Base-by-base conservation (phyloP, 768 basidiomycete species). In the Mycena polygramma region DNA sequence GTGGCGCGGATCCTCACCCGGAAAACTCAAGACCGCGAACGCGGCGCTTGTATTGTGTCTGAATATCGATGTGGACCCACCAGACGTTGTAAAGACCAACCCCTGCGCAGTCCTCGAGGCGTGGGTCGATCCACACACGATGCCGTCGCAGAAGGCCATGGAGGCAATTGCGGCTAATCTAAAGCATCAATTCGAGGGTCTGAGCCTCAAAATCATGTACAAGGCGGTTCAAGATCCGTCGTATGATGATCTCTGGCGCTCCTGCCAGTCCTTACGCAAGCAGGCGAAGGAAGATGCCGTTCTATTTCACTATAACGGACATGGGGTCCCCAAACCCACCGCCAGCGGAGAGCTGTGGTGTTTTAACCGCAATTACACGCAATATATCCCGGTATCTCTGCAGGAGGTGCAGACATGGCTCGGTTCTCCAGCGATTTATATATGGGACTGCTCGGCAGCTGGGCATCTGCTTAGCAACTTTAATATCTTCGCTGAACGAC, bases 401-500 rank as follows among this genome's bases (percentile, higher is more conserved):
- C 92, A 92, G 79, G 98, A 99, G 75, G 86, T 99, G 19, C 97
- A 99, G 78, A 89, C 85, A 22, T 98, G 96, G 95, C 83, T 99
- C 6, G 96, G 95, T 8, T 94, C 95, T 1, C 98, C 98, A 1
- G 95, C 94, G 37, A 95, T 99, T 36, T 99, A 97, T 79, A 95
- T 99, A 63, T 99, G 98, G 98, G 98, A 99, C 78, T 98, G 97
- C 79, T 97, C 96, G 2, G 94, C 95, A n/a, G 97, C 98, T 2
- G 98, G 98, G 1, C 90, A 98, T 80, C 90, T 99, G 51, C 83
- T 99, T 37, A 87, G 89, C 62, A 99, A 98, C 81, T 98, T 97
- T 81, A 94, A 93, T 77, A 84, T 82, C 54, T 92, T 92, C 72
- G 94, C 94, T 4, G 88, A 93, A 73, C 85, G 89, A 41, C 89